Percentiles rank a stretch among this genome's conserved stretches.
phyloP scores from a whole-genome alignment of 78 protist species.

The Creolimax fragrantissima region DNA sequence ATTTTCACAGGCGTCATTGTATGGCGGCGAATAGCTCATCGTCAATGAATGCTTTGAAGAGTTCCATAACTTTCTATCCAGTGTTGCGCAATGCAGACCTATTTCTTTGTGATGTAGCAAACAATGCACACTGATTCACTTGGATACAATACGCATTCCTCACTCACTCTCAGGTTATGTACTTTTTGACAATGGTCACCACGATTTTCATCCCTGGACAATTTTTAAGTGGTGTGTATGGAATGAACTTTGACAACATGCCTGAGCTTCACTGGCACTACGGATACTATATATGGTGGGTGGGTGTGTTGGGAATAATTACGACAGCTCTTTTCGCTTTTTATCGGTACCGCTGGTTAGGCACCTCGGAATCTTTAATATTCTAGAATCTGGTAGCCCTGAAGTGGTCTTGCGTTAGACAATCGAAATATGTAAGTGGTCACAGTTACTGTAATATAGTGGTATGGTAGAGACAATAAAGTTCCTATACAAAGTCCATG shows the following conservation, averaged over 20 bases:
- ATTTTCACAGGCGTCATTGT: too few species aligned
- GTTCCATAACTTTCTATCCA: too few species aligned
- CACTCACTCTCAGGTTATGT: slow-evolving; percentile 2
- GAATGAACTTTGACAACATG: slow-evolving; percentile 24
- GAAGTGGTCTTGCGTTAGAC: too few species aligned
- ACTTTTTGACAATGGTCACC: slow-evolving; percentile 21
- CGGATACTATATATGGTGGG: not conserved
- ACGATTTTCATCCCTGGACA: slow-evolving; percentile 28
- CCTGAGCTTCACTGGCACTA: not conserved
- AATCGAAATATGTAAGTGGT: too few species aligned
- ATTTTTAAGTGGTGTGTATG: slow-evolving; percentile 7
- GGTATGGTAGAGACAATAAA: too few species aligned
- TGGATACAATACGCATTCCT: not conserved
- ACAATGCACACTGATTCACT: not conserved
- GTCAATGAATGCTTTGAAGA: too few species aligned
- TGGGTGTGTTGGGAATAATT: not conserved
- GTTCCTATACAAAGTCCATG: too few species aligned
- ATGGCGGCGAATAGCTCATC: too few species aligned
- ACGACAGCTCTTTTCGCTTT: not conserved
- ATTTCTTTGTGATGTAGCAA: not conserved
- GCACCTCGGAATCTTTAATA: not conserved
- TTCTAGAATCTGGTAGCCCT: not conserved
- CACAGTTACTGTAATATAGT: too few species aligned
- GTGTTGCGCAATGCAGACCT: too few species aligned
- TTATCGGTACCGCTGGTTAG: not conserved